phyloP scores from a whole-genome alignment of 148 eudicot genomes.

The Vaccinium myrtillus region DNA sequence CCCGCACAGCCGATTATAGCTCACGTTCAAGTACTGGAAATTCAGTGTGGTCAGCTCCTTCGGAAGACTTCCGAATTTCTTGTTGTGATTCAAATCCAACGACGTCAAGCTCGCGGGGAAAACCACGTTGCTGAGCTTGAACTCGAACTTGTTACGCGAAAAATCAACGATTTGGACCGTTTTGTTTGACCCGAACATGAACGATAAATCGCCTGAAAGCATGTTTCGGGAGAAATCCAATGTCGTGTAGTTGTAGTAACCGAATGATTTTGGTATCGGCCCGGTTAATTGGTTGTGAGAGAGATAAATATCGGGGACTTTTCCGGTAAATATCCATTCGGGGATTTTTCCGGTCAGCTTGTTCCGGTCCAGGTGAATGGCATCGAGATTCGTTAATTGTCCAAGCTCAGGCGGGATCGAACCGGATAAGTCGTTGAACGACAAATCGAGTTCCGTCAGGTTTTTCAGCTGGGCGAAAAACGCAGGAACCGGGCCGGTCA shows the following conservation, averaged over 20 bases:
- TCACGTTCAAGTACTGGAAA: slow-evolving; percentile 28
- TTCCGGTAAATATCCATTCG: background rate
- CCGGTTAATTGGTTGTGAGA: slow-evolving; percentile 43
- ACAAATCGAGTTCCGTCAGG: slow-evolving; percentile 26
- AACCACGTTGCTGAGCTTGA: slow-evolving; percentile 37
- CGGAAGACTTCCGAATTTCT: slow-evolving; percentile 40
- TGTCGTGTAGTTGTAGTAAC: slow-evolving; percentile 21
- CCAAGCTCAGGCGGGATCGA: slow-evolving; percentile 40
- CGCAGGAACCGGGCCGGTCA: slow-evolving; percentile 46
- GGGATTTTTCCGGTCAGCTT: slow-evolving; percentile 52
- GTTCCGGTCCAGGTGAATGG: slow-evolving; percentile 36
- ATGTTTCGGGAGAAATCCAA: slow-evolving; percentile 35
- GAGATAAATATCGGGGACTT: slow-evolving; percentile 16
- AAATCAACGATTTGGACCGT: slow-evolving; percentile 18
- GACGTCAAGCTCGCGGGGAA: slow-evolving; percentile 23
- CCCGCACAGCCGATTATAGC: slow-evolving; percentile 46
- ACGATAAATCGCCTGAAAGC: slow-evolving; percentile 40
- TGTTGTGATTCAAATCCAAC: slow-evolving; percentile 49
- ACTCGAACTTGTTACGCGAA: slow-evolving; percentile 36
- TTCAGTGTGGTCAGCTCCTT: slow-evolving; percentile 17
- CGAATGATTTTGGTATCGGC: slow-evolving; percentile 40
- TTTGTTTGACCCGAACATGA: slow-evolving; percentile 44
- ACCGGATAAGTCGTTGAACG: slow-evolving; percentile 42
- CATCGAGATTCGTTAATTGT: slow-evolving; percentile 22
- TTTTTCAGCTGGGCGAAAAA: slow-evolving; percentile 35